A percentile compares a stretch with the other conserved stretches of the same genome.
Conservation (phyloP, 139 green algal genomes). For the Yamagishiella unicocca region DNA sequence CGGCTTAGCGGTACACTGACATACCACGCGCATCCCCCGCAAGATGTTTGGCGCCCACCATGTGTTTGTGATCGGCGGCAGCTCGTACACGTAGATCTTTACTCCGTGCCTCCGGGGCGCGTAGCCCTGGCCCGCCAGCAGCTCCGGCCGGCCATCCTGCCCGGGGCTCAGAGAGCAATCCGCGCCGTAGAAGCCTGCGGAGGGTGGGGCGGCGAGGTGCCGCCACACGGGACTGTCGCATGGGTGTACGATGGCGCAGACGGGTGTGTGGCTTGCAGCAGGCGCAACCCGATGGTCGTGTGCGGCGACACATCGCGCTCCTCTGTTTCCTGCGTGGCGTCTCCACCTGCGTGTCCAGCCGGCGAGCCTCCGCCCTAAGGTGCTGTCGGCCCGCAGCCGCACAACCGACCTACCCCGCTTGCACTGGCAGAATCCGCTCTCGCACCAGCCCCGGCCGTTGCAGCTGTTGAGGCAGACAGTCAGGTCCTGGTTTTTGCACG, state of each 20-base stretch:
- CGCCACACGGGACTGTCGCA: no score
- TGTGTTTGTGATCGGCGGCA: slow-evolving; percentile 45
- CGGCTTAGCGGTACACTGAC: no score
- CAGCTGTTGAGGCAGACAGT: slow-evolving; percentile 51
- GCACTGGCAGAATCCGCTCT: slow-evolving; percentile 52
- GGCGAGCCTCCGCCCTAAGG: no score
- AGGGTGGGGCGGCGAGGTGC: no score
- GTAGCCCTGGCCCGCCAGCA: slow-evolving; percentile 58
- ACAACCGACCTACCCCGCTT: slow-evolving; percentile 23
- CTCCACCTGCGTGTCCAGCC: no score
- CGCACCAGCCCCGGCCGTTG: slow-evolving; percentile 40
- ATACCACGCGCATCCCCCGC: no score
- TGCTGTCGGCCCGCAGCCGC: not conserved
- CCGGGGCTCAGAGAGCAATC: slow-evolving; percentile 52
- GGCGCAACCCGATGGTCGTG: no score
- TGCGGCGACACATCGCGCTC: no score
- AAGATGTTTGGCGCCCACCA: slow-evolving; percentile 31
- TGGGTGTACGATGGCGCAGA: no score
- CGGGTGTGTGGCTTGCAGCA: no score
- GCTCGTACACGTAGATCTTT: slow-evolving; percentile 59
- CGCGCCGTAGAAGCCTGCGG: slow-evolving; percentile 50
- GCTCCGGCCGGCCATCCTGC: slow-evolving; percentile 33
- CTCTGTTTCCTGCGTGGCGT: no score
- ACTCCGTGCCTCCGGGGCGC: not conserved
- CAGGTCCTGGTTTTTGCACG: not conserved